Evolutionary conservation across 2,329 filamentous ascomycete genomes (phyloP), one percentile per base, ranked within the genome.

Genomic region (Penicillium brevicompactum): DNA sequence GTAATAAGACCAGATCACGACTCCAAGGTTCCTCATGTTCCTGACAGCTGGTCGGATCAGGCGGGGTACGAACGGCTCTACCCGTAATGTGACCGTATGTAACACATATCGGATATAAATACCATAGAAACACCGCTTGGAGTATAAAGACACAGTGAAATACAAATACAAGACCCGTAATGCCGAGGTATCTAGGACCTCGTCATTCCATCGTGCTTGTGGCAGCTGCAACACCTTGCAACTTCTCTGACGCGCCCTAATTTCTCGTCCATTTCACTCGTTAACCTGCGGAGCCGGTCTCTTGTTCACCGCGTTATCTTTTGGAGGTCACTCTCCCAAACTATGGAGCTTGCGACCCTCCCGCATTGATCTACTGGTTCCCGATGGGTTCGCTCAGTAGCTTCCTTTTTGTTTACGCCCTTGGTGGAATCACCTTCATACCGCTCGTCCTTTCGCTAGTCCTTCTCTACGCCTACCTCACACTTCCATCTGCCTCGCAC

Each of bases 381-480:
- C 71, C 68, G 66, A 77, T 77, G 75, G 73, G 74, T 71, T 72
- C 71, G 56, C 69, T 83, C 67, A 70, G 69, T 61, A 75, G 74
- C 65, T 86, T 93, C 69, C 79, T 95, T 62, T 74, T 89, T 69
- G 83, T 89, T 72, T 97, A 96, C 80, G 72, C 96, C 62, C 76
- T 96, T 56, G 92, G 92, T 74, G 93, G 92, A 67, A 73, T 97
- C 69, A 96, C 92, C 55, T 93, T 97, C 71, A 71, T 96, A 55
- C 92, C 92, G 30, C 78, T 96, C 3, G 66, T 92, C 56, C 59
- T 92, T 49, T 70, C 77, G 44, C 74, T 83, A 46, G 66, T 90
- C 53, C 69, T 92, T 50, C 70, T 85, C 32, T 85, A 92, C 72
- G 85, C 85, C 62, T 87, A 92, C 77, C 76, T 88, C 55, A 85